Conservation (phyloP, 176 grass and related monocot genomes). For the Microstegium vimineum region DNA sequence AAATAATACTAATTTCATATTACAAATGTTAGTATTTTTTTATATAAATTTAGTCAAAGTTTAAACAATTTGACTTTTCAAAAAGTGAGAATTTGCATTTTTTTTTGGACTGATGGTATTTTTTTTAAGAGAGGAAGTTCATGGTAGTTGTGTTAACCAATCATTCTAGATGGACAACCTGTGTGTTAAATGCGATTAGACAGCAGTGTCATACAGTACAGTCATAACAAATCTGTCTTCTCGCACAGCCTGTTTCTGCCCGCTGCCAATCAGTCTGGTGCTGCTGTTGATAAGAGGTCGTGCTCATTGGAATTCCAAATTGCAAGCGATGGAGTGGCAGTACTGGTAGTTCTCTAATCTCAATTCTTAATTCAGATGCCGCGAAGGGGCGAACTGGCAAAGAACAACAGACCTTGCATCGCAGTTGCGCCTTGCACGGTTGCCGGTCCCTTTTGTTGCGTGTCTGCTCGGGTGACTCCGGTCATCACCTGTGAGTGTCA, state of each 20-base stretch:
- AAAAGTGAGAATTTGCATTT: too few relatives aligned
- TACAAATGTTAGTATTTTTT: too few relatives aligned
- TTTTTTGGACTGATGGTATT: too few relatives aligned
- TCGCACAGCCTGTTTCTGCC: neutral
- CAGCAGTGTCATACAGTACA: neutral
- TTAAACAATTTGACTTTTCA: too few relatives aligned
- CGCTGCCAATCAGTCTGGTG: neutral
- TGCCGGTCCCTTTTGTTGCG: neutral
- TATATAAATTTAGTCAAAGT: too few relatives aligned
- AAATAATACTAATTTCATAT: too few relatives aligned
- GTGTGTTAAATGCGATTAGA: constrained; percentile 1
- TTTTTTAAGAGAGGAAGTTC: too few relatives aligned
- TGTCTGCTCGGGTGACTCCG: neutral
- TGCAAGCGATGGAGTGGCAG: neutral
- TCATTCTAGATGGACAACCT: neutral
- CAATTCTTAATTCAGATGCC: neutral
- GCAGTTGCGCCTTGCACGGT: neutral
- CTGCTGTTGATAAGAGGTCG: neutral
- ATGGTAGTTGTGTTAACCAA: too few relatives aligned
- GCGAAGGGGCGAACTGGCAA: neutral
- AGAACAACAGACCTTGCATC: too few relatives aligned
- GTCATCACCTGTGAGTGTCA: neutral
- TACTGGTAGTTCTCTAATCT: neutral
- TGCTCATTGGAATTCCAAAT: neutral
- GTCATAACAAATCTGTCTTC: too few relatives aligned